A percentile compares a stretch with the other conserved stretches of the same genome.
These are phyloP conservation scores for Echinochloa phyllopogon DNA, from an alignment of 176 grass and related monocot species.

Conservation along the genomic window DNA sequence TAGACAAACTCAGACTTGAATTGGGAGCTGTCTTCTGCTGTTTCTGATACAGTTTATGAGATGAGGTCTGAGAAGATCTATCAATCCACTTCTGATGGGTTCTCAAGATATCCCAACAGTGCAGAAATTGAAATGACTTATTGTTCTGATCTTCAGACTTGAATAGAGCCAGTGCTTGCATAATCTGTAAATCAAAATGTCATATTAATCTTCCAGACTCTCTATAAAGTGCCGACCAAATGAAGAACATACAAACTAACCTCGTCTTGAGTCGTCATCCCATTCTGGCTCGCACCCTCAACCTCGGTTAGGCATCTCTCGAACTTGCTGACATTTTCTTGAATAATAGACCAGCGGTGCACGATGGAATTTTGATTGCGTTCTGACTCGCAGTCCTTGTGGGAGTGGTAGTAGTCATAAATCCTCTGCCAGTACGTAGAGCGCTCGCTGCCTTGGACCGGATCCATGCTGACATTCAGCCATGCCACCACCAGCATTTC, in stretches of 20 bases:
- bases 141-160: background rate
- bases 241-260: background rate
- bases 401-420: background rate
- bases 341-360: conserved; percentile 21
- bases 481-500: background rate
- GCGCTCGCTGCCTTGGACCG: background rate
- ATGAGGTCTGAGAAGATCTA: background rate
- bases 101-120: conserved; percentile 23
- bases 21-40: conserved; percentile 7
- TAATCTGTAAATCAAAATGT: background rate
- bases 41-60: background rate
- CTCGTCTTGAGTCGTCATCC: background rate
- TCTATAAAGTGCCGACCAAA: background rate
- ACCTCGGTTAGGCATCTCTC: background rate
- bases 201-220: background rate
- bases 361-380: conserved; percentile 13
- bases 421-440: conserved; percentile 1
- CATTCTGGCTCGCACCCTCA: background rate
- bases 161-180: conserved; percentile 24
- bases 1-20: background rate
- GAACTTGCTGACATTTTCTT: conserved; percentile 29
- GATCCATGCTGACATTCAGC: background rate
- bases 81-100: conserved; percentile 33
- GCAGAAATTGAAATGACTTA: conserved; percentile 6
- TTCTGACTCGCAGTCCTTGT: background rate